Evolutionary conservation across 371 early-diverging fungal genomes (phyloP).

Genomic region (Actinomortierella ambigua): DNA sequence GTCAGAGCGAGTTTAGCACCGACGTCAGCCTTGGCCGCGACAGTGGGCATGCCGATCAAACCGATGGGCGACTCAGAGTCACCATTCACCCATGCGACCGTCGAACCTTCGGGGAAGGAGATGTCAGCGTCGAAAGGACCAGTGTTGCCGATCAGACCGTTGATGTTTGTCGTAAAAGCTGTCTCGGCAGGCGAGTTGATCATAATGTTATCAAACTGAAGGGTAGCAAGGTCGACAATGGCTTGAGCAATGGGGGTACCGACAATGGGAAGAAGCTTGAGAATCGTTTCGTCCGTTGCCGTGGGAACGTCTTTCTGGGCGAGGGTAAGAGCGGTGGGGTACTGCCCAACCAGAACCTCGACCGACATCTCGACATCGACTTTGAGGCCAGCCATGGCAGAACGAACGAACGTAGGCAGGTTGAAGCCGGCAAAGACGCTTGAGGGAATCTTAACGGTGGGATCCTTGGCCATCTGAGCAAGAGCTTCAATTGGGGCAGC

Average conservation of each 20-base stretch:
- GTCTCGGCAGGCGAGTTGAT: conserved; percentile 55
- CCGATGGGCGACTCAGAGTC: conserved; percentile 47
- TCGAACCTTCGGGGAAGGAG: conserved; percentile 54
- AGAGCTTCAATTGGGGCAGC: conserved; percentile 56
- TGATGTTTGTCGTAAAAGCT: conserved; percentile 56
- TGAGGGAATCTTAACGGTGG: conserved; percentile 47
- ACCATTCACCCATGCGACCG: conserved; percentile 57
- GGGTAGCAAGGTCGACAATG: conserved; percentile 55
- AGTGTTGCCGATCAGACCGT: conserved; percentile 60
- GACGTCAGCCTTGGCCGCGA: conserved; percentile 47
- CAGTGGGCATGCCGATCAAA: conserved; percentile 54
- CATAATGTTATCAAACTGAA: conserved; percentile 53
- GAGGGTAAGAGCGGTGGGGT: conserved; percentile 50
- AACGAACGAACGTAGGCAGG: conserved; percentile 51
- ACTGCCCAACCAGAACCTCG: conserved; percentile 55
- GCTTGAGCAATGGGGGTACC: conserved; percentile 62
- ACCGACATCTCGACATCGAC: conserved; percentile 57
- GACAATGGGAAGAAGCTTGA: conserved; percentile 57
- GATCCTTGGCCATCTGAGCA: conserved; percentile 47
- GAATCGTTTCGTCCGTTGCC: conserved; percentile 51
- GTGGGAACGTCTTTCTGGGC: conserved; percentile 53
- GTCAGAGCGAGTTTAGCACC: conserved; percentile 60
- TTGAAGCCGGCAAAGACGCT: conserved; percentile 53
- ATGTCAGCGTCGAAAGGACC: conserved; percentile 65
- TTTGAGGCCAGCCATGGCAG: conserved; percentile 58